phyloP scores from a whole-genome alignment of 78 protist species.

The Neovahlkampfia damariscottae region DNA sequence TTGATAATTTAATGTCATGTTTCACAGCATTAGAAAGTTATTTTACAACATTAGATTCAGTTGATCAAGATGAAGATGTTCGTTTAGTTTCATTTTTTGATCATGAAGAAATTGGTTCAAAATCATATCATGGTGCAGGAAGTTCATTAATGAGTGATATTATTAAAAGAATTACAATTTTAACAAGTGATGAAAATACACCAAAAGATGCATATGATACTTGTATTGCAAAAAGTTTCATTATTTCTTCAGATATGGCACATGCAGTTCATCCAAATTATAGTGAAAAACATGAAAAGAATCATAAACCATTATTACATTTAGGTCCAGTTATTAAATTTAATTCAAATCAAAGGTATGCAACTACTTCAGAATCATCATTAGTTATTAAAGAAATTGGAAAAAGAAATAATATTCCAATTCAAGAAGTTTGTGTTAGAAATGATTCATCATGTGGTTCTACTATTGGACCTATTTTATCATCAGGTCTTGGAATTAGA shows the following conservation, averaged over 20 bases:
- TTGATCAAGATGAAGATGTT: neutral
- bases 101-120: slow-evolving; percentile 78
- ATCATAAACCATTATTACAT: slow-evolving; percentile 78
- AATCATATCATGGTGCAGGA: slow-evolving; percentile 21
- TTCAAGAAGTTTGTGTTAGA: slow-evolving; percentile 69
- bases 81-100: slow-evolving; percentile 54
- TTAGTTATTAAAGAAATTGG: slow-evolving; percentile 47
- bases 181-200: neutral
- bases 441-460: slow-evolving; percentile 84
- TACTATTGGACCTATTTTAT: slow-evolving; percentile 71
- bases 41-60: neutral
- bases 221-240: slow-evolving; percentile 40
- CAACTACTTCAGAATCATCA: slow-evolving; percentile 54
- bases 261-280: slow-evolving; percentile 96
- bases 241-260: slow-evolving; percentile 83
- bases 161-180: slow-evolving; percentile 31
- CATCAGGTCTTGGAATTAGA: slow-evolving; percentile 44
- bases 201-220: neutral
- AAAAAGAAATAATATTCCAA: slow-evolving; percentile 35
- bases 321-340: slow-evolving; percentile 76
- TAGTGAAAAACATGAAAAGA: slow-evolving; percentile 64
- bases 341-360: slow-evolving; percentile 86
- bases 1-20: slow-evolving; percentile 75
- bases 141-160: slow-evolving; percentile 34
- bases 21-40: slow-evolving; percentile 46